A percentile compares a stretch with the other conserved stretches of the same genome.
Evolutionary conservation across 345 rosid genomes (phyloP).

Genomic region (Barbarea vulgaris): DNA sequence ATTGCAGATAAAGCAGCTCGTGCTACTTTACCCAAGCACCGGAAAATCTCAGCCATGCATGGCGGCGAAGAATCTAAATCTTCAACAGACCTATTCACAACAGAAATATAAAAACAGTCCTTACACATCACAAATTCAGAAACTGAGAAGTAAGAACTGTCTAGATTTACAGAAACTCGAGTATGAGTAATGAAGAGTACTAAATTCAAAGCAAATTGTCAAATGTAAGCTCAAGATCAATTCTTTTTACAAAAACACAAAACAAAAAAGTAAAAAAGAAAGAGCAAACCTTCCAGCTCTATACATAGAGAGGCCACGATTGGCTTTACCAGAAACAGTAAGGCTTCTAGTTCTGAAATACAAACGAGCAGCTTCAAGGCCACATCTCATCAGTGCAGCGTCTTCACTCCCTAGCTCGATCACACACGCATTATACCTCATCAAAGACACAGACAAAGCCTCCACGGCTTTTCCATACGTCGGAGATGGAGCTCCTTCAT

Average conservation of each 20-base stretch:
- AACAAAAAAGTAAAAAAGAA: not conserved
- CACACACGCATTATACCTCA: constrained; percentile 80
- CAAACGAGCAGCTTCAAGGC: constrained; percentile 75
- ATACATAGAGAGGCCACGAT: constrained; percentile 74
- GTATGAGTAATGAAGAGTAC: not conserved
- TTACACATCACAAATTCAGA: not conserved
- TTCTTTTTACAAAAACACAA: not conserved
- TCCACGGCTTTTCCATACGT: constrained; percentile 75
- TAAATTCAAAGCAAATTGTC: not conserved
- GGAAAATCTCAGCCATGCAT: constrained; percentile 87
- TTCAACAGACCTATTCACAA: constrained; percentile 68
- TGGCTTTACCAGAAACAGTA: constrained; percentile 48
- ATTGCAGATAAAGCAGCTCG: constrained; percentile 82
- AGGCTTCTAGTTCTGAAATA: constrained; percentile 65
- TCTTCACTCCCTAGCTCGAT: constrained; percentile 82
- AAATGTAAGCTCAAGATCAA: not conserved
- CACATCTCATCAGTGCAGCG: constrained; percentile 74
- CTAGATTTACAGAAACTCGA: not conserved
- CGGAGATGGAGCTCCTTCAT: constrained; percentile 76
- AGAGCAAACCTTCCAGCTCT: constrained; percentile 82
- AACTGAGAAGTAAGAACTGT: not conserved
- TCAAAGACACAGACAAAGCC: constrained; percentile 78
- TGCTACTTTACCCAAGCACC: constrained; percentile 97
- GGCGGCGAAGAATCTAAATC: constrained; percentile 95
- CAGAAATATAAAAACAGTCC: constrained; percentile 13